A percentile compares a stretch with the other conserved stretches of the same genome.
Conservation (phyloP, 2,329 filamentous ascomycete genomes). For the Coleophoma crateriformis region DNA sequence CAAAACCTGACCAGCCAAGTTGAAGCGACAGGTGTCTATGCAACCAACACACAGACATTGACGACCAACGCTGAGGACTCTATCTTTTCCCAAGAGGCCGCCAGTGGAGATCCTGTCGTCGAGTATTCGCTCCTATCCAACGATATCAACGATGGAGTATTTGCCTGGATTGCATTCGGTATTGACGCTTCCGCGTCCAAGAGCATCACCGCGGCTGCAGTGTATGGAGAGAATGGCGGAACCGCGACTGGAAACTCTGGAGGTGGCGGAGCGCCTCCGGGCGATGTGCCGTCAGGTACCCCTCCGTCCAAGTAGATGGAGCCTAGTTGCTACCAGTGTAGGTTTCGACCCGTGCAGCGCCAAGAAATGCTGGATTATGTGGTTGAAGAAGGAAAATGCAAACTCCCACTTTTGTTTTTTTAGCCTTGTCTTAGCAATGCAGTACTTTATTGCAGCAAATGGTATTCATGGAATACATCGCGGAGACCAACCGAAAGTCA, state of each 20-base stretch:
- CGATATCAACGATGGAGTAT: conserved; percentile 41
- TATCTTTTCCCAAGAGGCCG: conserved; percentile 40
- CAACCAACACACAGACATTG: conserved; percentile 36
- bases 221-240: conserved; percentile 1
- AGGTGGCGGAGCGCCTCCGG: not conserved
- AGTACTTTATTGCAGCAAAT: too few species aligned
- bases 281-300: not conserved
- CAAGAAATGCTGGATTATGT: too few species aligned
- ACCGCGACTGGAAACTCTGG: not conserved
- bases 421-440: too few species aligned
- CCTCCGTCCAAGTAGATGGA: not conserved
- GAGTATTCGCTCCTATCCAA: conserved; percentile 55
- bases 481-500: too few species aligned
- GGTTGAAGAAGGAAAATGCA: too few species aligned
- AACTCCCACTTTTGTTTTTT: too few species aligned
- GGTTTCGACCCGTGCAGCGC: too few species aligned
- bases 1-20: conserved; percentile 48
- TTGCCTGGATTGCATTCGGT: conserved; percentile 50
- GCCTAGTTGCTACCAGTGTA: too few species aligned
- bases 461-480: too few species aligned
- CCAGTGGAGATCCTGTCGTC: conserved; percentile 43
- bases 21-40: conserved; percentile 40
- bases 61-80: conserved; percentile 44
- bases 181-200: conserved; percentile 31
- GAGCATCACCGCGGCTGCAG: not conserved